Percentiles rank a stretch among this genome's conserved stretches.
These are phyloP conservation scores for Wallacemonas sp. DNA, from an alignment of 208 protist genomes.

Conservation along the genomic window DNA sequence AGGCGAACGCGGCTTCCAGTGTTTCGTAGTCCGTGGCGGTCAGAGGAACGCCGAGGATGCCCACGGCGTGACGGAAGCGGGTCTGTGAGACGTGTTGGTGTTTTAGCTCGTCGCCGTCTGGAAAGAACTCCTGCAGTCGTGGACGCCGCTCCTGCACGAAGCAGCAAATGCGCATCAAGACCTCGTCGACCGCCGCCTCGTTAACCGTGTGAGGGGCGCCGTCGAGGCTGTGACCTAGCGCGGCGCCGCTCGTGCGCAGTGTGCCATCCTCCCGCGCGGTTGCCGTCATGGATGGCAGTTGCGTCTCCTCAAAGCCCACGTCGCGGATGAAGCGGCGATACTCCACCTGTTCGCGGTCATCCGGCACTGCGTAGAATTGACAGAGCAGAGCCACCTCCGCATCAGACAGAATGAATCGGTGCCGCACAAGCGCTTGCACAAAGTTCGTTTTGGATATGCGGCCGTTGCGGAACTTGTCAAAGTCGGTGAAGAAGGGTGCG, in stretches of 20 bases:
- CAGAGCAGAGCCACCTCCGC: constrained; percentile 39
- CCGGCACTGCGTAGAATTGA: constrained; percentile 42
- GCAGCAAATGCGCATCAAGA: constrained; percentile 48
- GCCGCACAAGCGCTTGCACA: constrained; percentile 60
- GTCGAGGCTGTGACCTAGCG: not conserved
- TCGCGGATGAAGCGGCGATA: constrained; percentile 76
- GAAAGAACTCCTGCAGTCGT: constrained; percentile 74
- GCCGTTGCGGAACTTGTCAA: constrained; percentile 71
- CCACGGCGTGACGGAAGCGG: constrained; percentile 79
- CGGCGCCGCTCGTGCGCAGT: not conserved
- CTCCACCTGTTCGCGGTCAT: constrained; percentile 40
- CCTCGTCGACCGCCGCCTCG: constrained; percentile 39
- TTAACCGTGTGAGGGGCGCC: not conserved
- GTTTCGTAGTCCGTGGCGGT: constrained; percentile 43
- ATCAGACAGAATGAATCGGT: constrained; percentile 50
- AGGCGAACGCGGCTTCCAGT: constrained; percentile 59
- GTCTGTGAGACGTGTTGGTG: constrained; percentile 68
- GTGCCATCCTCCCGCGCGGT: not conserved
- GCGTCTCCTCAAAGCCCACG: constrained; percentile 44
- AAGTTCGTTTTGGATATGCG: constrained; percentile 64
- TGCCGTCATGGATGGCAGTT: not conserved
- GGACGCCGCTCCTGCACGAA: constrained; percentile 76
- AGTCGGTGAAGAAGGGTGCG: constrained; percentile 85
- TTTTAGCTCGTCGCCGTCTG: constrained; percentile 82
- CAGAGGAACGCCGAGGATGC: constrained; percentile 68